Evolutionary conservation across 202 grass and related monocot species (phyloP).

Genomic region (Brachypodium distachyon): DNA sequence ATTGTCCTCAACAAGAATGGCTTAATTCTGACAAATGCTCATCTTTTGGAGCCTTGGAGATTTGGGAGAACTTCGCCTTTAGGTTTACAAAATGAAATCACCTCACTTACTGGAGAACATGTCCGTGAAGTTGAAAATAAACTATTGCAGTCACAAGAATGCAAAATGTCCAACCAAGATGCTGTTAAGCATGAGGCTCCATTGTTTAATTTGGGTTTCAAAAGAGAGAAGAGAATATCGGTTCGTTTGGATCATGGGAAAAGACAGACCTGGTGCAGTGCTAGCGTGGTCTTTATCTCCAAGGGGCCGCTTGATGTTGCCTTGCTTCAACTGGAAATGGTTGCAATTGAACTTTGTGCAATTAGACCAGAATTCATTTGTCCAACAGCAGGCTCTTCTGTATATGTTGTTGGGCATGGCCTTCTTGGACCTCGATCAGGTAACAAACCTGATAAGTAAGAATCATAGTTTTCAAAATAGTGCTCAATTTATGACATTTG

Average conservation of each 20-base stretch:
- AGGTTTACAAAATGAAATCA: slow-evolving; percentile 40
- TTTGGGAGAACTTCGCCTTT: slow-evolving; percentile 65
- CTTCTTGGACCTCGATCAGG: slow-evolving; percentile 89
- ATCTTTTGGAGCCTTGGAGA: slow-evolving; percentile 98
- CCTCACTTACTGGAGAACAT: slow-evolving; percentile 20
- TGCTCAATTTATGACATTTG: not conserved
- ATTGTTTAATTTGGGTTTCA: slow-evolving; percentile 42
- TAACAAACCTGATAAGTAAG: slow-evolving; percentile 23
- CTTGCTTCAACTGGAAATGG: slow-evolving; percentile 64
- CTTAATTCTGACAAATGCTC: slow-evolving; percentile 91
- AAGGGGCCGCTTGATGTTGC: slow-evolving; percentile 84
- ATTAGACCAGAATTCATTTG: slow-evolving; percentile 68
- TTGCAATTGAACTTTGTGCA: slow-evolving; percentile 44
- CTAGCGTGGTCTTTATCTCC: slow-evolving; percentile 76
- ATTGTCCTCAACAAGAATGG: slow-evolving; percentile 73
- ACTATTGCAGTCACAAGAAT: slow-evolving; percentile 16
- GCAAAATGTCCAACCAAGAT: slow-evolving; percentile 28
- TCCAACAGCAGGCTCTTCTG: slow-evolving; percentile 48
- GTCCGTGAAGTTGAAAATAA: not conserved
- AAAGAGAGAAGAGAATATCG: slow-evolving; percentile 59
- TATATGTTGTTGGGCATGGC: slow-evolving; percentile 78
- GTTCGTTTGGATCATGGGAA: slow-evolving; percentile 57
- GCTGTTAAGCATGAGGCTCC: slow-evolving; percentile 33
- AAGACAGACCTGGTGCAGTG: slow-evolving; percentile 55
- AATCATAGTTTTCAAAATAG: slow-evolving; percentile 1